A percentile compares a stretch with the other conserved stretches of the same genome.
Evolutionary conservation across 192 early-diverging fungal genomes (phyloP).

Genomic region (Jimgerdemannia flammicorona): DNA sequence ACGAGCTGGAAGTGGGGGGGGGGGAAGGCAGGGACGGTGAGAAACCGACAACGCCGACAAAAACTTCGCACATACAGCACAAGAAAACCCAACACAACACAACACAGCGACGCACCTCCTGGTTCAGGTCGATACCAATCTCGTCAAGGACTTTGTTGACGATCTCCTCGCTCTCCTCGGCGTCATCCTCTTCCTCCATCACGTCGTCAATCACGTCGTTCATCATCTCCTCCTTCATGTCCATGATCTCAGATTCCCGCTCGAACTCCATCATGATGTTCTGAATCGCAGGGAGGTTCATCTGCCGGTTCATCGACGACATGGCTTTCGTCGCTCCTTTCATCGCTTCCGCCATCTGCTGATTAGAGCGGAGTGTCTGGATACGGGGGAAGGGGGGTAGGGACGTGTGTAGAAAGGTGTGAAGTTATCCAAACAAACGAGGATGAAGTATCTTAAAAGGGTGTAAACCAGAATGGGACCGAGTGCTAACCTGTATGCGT

Average conservation of each 20-base stretch:
- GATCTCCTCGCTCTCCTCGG: conserved; percentile 86
- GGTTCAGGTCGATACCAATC: conserved; percentile 81
- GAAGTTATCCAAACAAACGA: not conserved
- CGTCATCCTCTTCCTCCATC: conserved; percentile 93
- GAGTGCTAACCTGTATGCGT: conserved; percentile 71
- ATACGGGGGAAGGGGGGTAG: conserved; percentile 12
- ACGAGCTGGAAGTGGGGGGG: conserved; percentile 28
- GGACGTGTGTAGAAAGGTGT: not conserved
- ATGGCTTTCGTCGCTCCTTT: conserved; percentile 96
- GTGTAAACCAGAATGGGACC: no score
- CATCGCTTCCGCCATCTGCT: conserved; percentile 96
- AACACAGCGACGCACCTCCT: conserved; percentile 49
- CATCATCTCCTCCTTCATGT: conserved; percentile 99
- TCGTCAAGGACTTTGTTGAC: conserved; percentile 95
- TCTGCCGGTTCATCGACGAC: conserved; percentile 90
- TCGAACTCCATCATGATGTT: conserved; percentile 99
- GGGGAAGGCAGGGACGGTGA: not conserved
- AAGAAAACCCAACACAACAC: not conserved
- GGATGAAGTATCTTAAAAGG: not conserved
- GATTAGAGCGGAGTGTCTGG: conserved; percentile 88
- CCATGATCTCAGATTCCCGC: conserved; percentile 91
- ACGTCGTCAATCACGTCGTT: conserved; percentile 95
- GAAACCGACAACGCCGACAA: no score
- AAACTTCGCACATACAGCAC: conserved; percentile 2
- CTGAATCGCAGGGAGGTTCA: conserved; percentile 92